Evolutionary conservation across 352 stramenopile species (phyloP).

Genomic region (Globisporangium radiosum): DNA sequence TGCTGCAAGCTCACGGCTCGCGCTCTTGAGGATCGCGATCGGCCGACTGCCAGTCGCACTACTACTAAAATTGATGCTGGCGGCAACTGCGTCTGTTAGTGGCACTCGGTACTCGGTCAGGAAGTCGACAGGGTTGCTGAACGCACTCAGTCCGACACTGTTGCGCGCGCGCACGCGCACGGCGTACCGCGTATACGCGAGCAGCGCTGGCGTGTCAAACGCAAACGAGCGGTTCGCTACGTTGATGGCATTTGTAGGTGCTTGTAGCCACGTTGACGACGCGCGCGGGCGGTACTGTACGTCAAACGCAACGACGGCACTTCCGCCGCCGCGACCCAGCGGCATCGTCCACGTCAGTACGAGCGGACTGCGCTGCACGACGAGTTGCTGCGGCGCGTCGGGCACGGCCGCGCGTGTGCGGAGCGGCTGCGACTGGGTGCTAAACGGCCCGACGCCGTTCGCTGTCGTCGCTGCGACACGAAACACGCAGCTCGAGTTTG

Average conservation of each 20-base stretch:
- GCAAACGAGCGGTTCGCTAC: background rate
- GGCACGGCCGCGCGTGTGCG: slow-evolving; percentile 23
- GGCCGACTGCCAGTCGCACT: background rate
- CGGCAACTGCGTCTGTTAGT: background rate
- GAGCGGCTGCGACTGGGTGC: slow-evolving; percentile 24
- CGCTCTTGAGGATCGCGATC: slow-evolving; percentile 14
- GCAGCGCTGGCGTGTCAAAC: slow-evolving; percentile 9
- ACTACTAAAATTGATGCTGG: background rate
- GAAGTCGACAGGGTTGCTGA: slow-evolving; percentile 23
- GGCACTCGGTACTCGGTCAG: slow-evolving; percentile 25
- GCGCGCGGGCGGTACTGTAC: slow-evolving; percentile 29
- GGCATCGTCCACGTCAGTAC: slow-evolving; percentile 33
- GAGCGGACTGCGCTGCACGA: background rate
- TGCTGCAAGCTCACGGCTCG: slow-evolving; percentile 21
- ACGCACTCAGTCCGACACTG: slow-evolving; percentile 18
- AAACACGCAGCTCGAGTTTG: slow-evolving; percentile 47
- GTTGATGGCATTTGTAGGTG: slow-evolving; percentile 5
- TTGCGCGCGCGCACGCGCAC: slow-evolving; percentile 34
- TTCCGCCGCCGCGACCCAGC: slow-evolving; percentile 17
- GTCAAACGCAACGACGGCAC: slow-evolving; percentile 24
- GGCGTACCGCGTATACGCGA: slow-evolving; percentile 34
- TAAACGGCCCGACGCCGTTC: slow-evolving; percentile 54
- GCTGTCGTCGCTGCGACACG: slow-evolving; percentile 41
- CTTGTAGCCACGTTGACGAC: slow-evolving; percentile 42
- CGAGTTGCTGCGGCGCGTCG: slow-evolving; percentile 6